phyloP scores from a whole-genome alignment of 2,329 filamentous ascomycete genomes.

The Dryadomyces quercivorus region DNA sequence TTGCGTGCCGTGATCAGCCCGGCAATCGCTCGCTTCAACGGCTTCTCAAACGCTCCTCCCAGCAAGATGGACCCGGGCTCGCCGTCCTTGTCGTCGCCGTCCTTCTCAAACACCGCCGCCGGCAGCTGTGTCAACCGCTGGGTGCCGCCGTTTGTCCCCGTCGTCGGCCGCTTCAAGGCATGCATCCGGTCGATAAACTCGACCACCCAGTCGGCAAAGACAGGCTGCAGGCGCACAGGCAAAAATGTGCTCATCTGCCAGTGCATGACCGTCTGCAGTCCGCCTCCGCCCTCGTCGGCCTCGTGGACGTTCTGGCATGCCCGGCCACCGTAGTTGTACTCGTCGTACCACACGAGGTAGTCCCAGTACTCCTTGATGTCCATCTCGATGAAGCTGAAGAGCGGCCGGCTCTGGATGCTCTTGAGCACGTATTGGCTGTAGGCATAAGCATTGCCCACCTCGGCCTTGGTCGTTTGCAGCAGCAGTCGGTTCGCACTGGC shows the following conservation, averaged over 20 bases:
- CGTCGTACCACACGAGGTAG: constrained; percentile 96
- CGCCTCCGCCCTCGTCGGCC: constrained; percentile 8
- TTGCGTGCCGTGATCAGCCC: constrained; percentile 75
- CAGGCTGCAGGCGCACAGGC: constrained; percentile 64
- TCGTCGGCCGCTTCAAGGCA: constrained; percentile 58
- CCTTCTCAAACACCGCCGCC: constrained; percentile 20
- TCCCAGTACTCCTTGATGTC: constrained; percentile 99
- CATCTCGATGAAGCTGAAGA: constrained; percentile 95
- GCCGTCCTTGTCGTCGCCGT: constrained; percentile 36
- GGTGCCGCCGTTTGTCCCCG: constrained; percentile 34
- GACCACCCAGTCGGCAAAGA: constrained; percentile 85
- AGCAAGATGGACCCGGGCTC: constrained; percentile 49
- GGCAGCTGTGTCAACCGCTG: constrained; percentile 47
- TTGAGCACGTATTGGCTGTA: constrained; percentile 98
- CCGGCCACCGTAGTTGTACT: constrained; percentile 97
- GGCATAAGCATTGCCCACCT: constrained; percentile 91
- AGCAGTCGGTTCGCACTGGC: constrained; percentile 81
- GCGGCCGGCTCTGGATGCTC: constrained; percentile 86
- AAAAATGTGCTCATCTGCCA: constrained; percentile 94
- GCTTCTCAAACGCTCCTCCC: constrained; percentile 74
- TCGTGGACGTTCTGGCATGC: constrained; percentile 76
- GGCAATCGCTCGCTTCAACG: constrained; percentile 78
- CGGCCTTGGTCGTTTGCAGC: constrained; percentile 89
- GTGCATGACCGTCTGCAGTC: constrained; percentile 68
- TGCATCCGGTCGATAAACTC: constrained; percentile 97